Percentiles rank a stretch among this genome's conserved stretches.
These are phyloP conservation scores for Colletotrichum horii DNA, from an alignment of 2,329 filamentous ascomycete species.

Conservation along the genomic window DNA sequence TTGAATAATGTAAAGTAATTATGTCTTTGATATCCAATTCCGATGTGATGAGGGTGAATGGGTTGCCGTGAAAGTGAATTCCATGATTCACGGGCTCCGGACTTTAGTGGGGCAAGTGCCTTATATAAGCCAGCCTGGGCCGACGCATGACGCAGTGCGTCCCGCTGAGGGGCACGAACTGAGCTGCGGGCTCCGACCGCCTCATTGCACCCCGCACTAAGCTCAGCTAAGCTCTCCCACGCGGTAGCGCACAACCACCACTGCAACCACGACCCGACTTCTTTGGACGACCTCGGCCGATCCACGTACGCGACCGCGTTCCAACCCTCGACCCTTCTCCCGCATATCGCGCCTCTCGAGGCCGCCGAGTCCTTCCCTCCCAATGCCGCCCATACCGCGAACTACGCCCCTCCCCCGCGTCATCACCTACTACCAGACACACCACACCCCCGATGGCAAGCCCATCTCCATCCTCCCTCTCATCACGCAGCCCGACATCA, in stretches of 20 bases:
- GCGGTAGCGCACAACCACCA: neutral
- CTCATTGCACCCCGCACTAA: neutral
- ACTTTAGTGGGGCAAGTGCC: neutral
- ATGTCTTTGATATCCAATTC: neutral
- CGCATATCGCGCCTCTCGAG: neutral
- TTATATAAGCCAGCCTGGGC: neutral
- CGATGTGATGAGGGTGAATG: neutral
- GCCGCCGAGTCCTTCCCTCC: neutral
- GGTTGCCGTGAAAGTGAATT: neutral
- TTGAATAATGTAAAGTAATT: neutral
- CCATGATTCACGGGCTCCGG: neutral
- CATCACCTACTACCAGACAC: constrained; percentile 61
- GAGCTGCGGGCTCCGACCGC: neutral
- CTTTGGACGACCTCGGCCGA: neutral
- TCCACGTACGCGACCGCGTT: neutral
- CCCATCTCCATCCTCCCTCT: constrained; percentile 60
- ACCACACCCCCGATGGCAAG: constrained; percentile 47
- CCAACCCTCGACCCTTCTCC: neutral
- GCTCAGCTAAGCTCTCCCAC: neutral
- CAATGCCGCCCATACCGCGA: constrained; percentile 21
- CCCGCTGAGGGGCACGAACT: neutral
- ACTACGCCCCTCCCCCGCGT: constrained; percentile 46
- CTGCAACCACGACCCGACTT: neutral
- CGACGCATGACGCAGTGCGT: neutral
- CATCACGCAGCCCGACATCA: constrained; percentile 50